phyloP scores from a whole-genome alignment of 768 basidiomycete genomes.

The Lactifluus pinguis region DNA sequence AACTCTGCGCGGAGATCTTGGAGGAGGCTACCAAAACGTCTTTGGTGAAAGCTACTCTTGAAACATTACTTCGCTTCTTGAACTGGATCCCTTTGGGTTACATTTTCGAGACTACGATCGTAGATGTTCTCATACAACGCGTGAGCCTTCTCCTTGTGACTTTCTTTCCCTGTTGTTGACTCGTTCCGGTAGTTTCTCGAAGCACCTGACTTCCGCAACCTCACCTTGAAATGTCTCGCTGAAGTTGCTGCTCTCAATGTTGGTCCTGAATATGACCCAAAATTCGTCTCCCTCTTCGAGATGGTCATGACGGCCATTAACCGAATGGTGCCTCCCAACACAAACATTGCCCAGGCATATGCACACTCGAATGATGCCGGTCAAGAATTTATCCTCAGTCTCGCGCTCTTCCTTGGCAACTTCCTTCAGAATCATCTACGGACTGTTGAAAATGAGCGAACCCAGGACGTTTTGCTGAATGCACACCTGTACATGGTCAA shows the following conservation, averaged over 20 bases:
- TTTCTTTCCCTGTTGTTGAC: slow-evolving; percentile 9
- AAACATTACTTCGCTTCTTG: slow-evolving; percentile 89
- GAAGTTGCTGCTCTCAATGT: slow-evolving; percentile 94
- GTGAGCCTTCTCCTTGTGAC: slow-evolving; percentile 41
- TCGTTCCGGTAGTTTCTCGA: slow-evolving; percentile 73
- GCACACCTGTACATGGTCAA: slow-evolving; percentile 98
- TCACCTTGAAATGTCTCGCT: slow-evolving; percentile 92
- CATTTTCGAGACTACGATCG: slow-evolving; percentile 97
- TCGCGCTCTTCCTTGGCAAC: slow-evolving; percentile 95
- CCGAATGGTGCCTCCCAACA: slow-evolving; percentile 92
- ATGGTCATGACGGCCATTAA: slow-evolving; percentile 98
- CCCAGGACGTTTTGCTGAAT: slow-evolving; percentile 90
- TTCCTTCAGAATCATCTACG: slow-evolving; percentile 91
- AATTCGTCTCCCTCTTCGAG: slow-evolving; percentile 95
- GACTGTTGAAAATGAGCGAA: slow-evolving; percentile 84
- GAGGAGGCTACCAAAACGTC: slow-evolving; percentile 96
- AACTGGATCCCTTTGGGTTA: slow-evolving; percentile 99
- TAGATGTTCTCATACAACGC: slow-evolving; percentile 84
- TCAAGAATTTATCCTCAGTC: slow-evolving; percentile 94
- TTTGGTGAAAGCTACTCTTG: slow-evolving; percentile 87
- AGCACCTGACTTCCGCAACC: slow-evolving; percentile 92
- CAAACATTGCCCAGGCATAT: slow-evolving; percentile 91
- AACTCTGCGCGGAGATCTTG: slow-evolving; percentile 90
- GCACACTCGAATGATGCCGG: slow-evolving; percentile 82
- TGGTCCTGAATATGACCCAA: slow-evolving; percentile 93